Conservation (phyloP, 495 filamentous ascomycete species). For the Aspergillus ellipticus region DNA sequence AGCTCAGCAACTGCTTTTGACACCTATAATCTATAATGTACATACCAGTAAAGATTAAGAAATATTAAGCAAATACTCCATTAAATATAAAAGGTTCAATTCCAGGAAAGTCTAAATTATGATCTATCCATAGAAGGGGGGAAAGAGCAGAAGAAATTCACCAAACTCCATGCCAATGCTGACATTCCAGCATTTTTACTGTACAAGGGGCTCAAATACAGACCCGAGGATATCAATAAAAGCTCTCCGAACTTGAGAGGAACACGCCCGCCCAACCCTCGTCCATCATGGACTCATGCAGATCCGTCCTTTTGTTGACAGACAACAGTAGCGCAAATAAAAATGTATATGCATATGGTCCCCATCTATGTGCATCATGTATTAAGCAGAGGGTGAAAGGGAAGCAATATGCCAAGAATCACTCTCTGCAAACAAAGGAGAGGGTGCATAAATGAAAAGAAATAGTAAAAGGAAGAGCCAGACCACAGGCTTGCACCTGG, state of each 20-base stretch:
- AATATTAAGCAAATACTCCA: neutral
- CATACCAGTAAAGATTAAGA: neutral
- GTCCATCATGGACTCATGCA: neutral
- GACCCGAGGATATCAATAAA: neutral
- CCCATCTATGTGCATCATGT: neutral
- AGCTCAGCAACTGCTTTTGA: too few relatives aligned
- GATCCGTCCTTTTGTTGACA: neutral
- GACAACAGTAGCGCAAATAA: neutral
- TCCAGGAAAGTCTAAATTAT: neutral
- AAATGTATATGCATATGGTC: neutral
- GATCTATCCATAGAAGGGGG: neutral
- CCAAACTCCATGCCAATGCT: constrained; percentile 18
- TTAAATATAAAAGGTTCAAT: neutral
- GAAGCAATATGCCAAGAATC: neutral
- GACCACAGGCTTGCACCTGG: neutral
- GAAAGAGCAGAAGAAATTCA: constrained; percentile 2
- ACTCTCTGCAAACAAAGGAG: neutral
- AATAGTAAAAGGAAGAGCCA: neutral
- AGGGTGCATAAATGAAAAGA: neutral
- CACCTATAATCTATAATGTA: too few relatives aligned
- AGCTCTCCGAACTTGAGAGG: neutral
- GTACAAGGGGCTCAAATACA: constrained; percentile 1
- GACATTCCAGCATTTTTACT: constrained; percentile 6
- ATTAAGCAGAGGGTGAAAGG: neutral
- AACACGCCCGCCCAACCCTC: neutral